Base-by-base conservation (phyloP, 2,329 filamentous ascomycete species). In the Apiospora kogelbergensis region DNA sequence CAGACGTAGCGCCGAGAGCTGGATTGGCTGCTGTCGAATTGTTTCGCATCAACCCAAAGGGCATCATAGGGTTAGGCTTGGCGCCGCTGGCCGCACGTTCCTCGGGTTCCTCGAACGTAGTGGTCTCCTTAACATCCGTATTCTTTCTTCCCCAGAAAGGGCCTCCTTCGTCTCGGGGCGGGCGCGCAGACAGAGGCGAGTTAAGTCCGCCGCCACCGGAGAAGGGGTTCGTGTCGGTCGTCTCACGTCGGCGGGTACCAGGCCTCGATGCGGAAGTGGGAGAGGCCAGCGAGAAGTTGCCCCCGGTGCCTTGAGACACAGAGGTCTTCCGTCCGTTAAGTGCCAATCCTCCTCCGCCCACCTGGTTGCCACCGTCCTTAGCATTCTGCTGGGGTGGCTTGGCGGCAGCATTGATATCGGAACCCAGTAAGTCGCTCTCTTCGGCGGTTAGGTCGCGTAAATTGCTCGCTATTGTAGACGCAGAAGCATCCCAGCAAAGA, bases 391-490 rank as follows among this genome's bases (percentile, higher is more conserved):
- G 88, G 24, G 93, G 93, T 10, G 93, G 92, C 81, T 98, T 98
- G 74, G 98, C 84, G 42, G 94, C 92, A 44, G 96, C 98, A 80
- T 98, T 99, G 78, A 99, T 94, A 72, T 97, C 96, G 66, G 88
- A 89, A 66, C 89, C 82, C 80, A 98, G 98, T 72, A 92, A 84
- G 92, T 97, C 86, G 76, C 84, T 89, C 80, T 91, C 90, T 70
- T 89, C 86, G 6, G 80, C 72, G 1, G 86, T 84, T 88, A 97
- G 89, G 57, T 92, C 90, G 71, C 89, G 85, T 72, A 97, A 79
- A 40, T 89, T 90, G 72, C 98, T 84, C 7, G 95, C 94, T 72
- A 88, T 86, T 60, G 89, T 85, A 67, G 87, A 86, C 30, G 93
- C 94, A 70, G 87, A 86, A 69, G 87, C 82, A 77, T 97, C 93